Evolutionary conservation across 2,329 filamentous ascomycete genomes (phyloP), one percentile per base, ranked within the genome.

Genomic region (Herpotrichia juniperi): DNA sequence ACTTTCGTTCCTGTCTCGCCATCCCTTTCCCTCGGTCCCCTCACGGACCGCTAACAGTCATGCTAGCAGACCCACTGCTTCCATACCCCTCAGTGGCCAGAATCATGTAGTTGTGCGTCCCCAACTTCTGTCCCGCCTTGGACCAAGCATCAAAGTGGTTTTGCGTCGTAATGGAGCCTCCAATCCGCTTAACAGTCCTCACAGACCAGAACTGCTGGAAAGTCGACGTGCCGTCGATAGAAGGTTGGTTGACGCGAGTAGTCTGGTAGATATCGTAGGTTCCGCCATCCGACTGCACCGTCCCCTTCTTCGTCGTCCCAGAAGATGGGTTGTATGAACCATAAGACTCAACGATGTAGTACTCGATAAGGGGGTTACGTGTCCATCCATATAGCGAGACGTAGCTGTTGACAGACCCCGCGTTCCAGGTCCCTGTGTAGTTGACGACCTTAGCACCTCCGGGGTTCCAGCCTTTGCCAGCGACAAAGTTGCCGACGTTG

Each of bases 321-420:
- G 78, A 76, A 50, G 74, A 74, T 1, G 80, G 79, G 39, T 80
- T 75, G 62, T 82, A 79, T 35, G 75, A 76, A 53, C 79, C 80
- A 63, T 78, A 80, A 11, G 75, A 68, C 53, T 85, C 83, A 57
- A 84, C 75, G 51, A 85, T 79, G 72, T 85, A 85, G 73, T 84
- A 84, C 59, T 85, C 83, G 63, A 84, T 74, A n/a, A 83, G 69
- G 0, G 81, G 81, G 64, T 76, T 77, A 16, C 65, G 72, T 1
- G 79, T 82, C 81, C 83, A 86, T 40, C 83, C 83, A 62, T 85
- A 85, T n/a, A 85, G 67, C 12, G 82, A 70, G 14, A 86, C 76
- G 64, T 84, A 84, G 19, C 64, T 64, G 73, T 83, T 82, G 55
- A 79, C 79, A 50, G 72, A 74, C 48, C 78, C 75, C 2, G 53